These are phyloP conservation scores for Myxozyma mucilagina DNA, from an alignment of 805 yeast species.

Conservation along the genomic window DNA sequence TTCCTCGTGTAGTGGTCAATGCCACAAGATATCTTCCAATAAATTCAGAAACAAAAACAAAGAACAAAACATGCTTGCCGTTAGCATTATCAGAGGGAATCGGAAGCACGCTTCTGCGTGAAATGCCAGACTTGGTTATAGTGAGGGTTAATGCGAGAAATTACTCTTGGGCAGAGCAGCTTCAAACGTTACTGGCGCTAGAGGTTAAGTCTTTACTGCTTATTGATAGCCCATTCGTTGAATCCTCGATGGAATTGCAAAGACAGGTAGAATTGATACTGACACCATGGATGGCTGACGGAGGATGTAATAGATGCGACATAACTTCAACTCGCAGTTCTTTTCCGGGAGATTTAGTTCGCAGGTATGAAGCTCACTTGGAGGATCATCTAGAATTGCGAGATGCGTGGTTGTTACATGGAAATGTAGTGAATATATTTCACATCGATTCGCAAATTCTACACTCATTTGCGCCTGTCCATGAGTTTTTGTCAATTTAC, in stretches of 20 bases:
- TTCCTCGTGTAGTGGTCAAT: neutral
- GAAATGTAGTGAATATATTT: neutral
- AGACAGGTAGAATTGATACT: neutral
- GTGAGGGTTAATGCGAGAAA: neutral
- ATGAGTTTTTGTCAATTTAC: slow-evolving; percentile 7
- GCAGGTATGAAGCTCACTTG: slow-evolving; percentile 7
- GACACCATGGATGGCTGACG: neutral
- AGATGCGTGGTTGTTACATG: slow-evolving; percentile 2
- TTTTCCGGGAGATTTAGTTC: neutral
- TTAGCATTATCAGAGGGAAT: neutral
- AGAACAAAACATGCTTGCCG: neutral
- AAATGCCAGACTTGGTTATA: neutral
- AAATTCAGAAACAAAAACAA: neutral
- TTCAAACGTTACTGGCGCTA: neutral
- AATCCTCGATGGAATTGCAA: neutral
- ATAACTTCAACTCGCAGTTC: neutral
- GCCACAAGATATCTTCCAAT: neutral
- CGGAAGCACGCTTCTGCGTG: neutral
- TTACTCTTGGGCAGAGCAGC: neutral
- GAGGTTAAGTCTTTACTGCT: neutral
- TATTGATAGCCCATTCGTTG: neutral
- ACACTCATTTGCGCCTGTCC: neutral
- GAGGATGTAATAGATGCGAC: neutral
- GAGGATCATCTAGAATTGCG: neutral
- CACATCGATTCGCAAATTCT: neutral